Percentiles rank a stretch among this genome's conserved stretches.
Evolutionary conservation across 2,329 filamentous ascomycete genomes (phyloP).

Genomic region (Microdochium nivale): DNA sequence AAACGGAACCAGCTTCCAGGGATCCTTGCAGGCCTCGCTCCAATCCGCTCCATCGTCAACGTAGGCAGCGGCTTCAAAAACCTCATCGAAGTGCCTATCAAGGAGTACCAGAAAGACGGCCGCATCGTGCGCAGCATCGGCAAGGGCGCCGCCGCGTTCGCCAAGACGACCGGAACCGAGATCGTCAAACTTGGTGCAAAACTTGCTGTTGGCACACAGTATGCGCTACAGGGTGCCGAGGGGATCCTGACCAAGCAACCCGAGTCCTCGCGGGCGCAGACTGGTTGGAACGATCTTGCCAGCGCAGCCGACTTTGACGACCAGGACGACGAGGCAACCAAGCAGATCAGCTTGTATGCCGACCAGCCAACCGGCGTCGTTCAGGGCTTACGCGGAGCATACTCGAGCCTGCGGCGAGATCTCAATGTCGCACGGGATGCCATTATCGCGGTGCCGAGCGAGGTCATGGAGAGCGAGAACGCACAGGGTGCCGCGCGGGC

Average conservation of each 20-base stretch:
- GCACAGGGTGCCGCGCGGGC: conserved; percentile 74
- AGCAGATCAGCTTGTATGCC: conserved; percentile 83
- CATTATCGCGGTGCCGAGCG: conserved; percentile 87
- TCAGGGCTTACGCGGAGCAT: conserved; percentile 77
- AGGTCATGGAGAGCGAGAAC: conserved; percentile 78
- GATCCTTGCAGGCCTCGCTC: conserved; percentile 80
- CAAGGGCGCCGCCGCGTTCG: conserved; percentile 84
- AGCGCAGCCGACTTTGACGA: conserved; percentile 12
- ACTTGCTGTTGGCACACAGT: conserved; percentile 88
- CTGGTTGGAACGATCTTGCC: conserved; percentile 48
- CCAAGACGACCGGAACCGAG: conserved; percentile 86
- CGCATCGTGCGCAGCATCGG: conserved; percentile 84
- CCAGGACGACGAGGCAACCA: conserved; percentile 57
- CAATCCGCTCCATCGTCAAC: conserved; percentile 84
- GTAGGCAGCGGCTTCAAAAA: conserved; percentile 82
- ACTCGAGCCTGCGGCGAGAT: conserved; percentile 75
- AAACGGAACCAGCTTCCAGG: conserved; percentile 80
- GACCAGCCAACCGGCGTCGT: conserved; percentile 87
- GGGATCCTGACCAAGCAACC: conserved; percentile 53
- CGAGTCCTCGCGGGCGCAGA: conserved; percentile 14
- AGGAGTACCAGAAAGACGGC: conserved; percentile 90
- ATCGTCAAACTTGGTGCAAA: conserved; percentile 93
- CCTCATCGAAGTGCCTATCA: conserved; percentile 80
- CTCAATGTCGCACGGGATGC: conserved; percentile 81
- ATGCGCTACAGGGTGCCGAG: conserved; percentile 83